phyloP scores from a whole-genome alignment of 164 flowering plant genomes.

The Magnolia officinalis region DNA sequence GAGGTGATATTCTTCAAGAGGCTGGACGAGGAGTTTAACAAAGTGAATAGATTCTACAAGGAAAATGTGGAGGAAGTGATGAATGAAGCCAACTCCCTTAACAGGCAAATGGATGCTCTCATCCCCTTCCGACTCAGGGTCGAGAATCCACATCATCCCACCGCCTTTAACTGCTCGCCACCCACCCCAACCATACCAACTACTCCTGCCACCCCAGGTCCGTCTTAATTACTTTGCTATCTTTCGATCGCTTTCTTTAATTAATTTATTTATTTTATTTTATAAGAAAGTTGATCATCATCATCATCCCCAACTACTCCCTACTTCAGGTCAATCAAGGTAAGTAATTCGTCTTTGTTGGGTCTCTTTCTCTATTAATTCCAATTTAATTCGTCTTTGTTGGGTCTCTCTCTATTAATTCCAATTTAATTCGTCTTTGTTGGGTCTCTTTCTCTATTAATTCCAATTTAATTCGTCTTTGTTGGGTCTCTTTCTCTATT shows the following conservation, averaged over 20 bases:
- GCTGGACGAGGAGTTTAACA: constrained; percentile 73
- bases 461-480: too few species aligned
- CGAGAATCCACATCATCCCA: constrained; percentile 26
- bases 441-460: too few species aligned
- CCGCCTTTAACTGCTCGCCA: not conserved
- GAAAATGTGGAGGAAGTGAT: constrained; percentile 46
- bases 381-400: too few species aligned
- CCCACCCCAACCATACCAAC: not conserved
- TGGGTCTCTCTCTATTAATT: too few species aligned
- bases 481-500: too few species aligned
- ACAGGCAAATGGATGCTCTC: constrained; percentile 64
- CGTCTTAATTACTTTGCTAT: not conserved
- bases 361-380: too few species aligned
- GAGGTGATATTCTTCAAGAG: constrained; percentile 54
- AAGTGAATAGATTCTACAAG: constrained; percentile 52
- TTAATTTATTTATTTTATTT: not conserved
- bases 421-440: too few species aligned
- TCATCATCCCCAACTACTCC: too few species aligned
- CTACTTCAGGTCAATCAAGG: too few species aligned
- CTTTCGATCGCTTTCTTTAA: not conserved
- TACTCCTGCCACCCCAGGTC: not conserved
- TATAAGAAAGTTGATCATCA: too few species aligned
- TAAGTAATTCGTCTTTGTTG: too few species aligned
- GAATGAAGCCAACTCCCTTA: constrained; percentile 57
- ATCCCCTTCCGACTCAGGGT: constrained; percentile 68